Evolutionary conservation across 2,329 filamentous ascomycete species (phyloP), one percentile per base, ranked within the genome.

Genomic region (Niveomyces coronatus): DNA sequence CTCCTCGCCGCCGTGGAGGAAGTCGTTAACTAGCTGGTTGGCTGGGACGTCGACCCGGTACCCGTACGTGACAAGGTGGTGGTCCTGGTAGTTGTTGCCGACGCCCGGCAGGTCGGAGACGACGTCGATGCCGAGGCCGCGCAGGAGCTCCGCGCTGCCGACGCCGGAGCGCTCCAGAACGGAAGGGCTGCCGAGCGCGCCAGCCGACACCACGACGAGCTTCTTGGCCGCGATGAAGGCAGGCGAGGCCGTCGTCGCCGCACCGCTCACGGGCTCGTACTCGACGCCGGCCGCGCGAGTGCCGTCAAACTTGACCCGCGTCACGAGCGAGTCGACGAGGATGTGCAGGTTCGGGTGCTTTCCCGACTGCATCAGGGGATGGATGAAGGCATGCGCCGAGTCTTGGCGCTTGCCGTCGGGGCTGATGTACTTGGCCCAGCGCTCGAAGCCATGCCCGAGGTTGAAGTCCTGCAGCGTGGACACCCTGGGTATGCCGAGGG

Each of bases 151-250:
- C 3, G 59, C 55, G 35, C 62, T 60, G 15, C 71, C 73, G 8
- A 80, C 48, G 8, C 76, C 75, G 3, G 75, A 79, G 16, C 74
- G 61, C 50, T 79, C 72, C 1, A 79, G 63, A 5, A 79, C 60
- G 1, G 56, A 53, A 1, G 72, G 70, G 0, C 68, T 68, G 3
- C 63, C 65, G 14, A 65, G 59, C 0, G 69, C 62, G 9, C 71
- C 71, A 17, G 62, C 60, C 2, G 62, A 60, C 1, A 66, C 45
- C 4, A 68, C 49, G 4, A 80, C 73, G 15, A 76, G 55, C 53
- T 71, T 76, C 6, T 63, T 61, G 3, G 76, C 75, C 31, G 56
- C 63, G 14, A 78, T 55, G 10, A 40, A 43, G n/a, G 8, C 17
- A 5, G 26, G 9, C n/a, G n/a, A n/a, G n/a, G n/a, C n/a, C n/a